A percentile compares a stretch with the other conserved stretches of the same genome.
Conservation (phyloP, 2,329 filamentous ascomycete genomes). For the Tetracladium maxilliforme region DNA sequence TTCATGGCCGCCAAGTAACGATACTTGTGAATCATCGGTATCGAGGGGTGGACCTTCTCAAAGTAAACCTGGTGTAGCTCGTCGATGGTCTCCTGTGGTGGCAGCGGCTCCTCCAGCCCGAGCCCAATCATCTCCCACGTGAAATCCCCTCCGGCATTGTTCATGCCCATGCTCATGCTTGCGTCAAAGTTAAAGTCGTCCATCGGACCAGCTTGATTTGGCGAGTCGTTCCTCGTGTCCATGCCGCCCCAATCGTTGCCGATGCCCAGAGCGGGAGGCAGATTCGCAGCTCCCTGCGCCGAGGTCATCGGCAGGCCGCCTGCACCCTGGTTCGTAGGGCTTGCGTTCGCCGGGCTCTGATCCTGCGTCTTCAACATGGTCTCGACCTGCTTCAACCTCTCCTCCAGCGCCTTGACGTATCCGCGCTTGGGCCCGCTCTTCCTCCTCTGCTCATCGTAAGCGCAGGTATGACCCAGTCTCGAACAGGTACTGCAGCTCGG, state of each 20-base stretch:
- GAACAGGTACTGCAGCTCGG: constrained; percentile 56
- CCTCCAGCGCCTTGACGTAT: constrained; percentile 65
- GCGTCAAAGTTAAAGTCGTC: constrained; percentile 45
- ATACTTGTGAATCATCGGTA: constrained; percentile 80
- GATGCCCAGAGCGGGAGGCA: constrained; percentile 26
- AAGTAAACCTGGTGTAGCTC: constrained; percentile 84
- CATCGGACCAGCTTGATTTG: no score
- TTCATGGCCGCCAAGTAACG: constrained; percentile 83
- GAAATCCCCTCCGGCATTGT: constrained; percentile 38
- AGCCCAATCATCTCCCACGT: constrained; percentile 72
- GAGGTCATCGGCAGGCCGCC: constrained; percentile 2
- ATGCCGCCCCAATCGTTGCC: constrained; percentile 29
- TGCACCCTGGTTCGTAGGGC: constrained; percentile 7
- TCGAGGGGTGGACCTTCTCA: constrained; percentile 71
- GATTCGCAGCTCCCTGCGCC: constrained; percentile 2
- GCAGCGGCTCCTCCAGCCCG: constrained; percentile 55
- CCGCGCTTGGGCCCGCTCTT: constrained; percentile 60
- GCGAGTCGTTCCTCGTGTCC: no score
- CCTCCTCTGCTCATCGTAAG: constrained; percentile 55
- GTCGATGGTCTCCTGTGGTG: constrained; percentile 56
- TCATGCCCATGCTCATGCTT: constrained; percentile 32
- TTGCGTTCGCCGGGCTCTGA: constrained; percentile 12
- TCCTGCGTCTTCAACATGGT: constrained; percentile 76
- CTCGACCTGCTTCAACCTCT: constrained; percentile 87
- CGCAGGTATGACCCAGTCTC: constrained; percentile 47